phyloP scores from a whole-genome alignment of 768 basidiomycete species.

The Lepiota venenata region DNA sequence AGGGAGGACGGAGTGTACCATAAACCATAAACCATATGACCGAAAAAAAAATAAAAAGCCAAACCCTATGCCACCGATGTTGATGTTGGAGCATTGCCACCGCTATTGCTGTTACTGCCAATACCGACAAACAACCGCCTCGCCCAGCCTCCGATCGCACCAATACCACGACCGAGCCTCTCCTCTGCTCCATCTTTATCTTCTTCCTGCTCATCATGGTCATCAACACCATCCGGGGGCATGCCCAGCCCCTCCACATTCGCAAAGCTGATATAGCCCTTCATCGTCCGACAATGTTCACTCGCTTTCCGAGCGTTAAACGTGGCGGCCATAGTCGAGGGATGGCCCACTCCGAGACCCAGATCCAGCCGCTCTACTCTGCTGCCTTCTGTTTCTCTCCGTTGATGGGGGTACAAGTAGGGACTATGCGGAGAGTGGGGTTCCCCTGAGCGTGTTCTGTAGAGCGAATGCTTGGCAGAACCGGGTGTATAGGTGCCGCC shows the following conservation, averaged over 20 bases:
- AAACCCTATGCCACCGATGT: too few species aligned
- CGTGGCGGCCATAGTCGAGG: not conserved
- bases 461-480: not conserved
- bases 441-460: not conserved
- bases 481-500: not conserved
- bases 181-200: slow-evolving; percentile 5
- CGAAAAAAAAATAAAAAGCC: too few species aligned
- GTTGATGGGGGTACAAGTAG: not conserved
- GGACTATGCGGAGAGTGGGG: not conserved
- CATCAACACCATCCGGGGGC: slow-evolving; percentile 18
- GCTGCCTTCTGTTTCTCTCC: not conserved
- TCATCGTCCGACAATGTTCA: slow-evolving; percentile 19
- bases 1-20: too few species aligned
- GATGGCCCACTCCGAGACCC: not conserved
- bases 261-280: slow-evolving; percentile 23
- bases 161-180: slow-evolving; percentile 10
- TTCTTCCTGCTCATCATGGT: slow-evolving; percentile 12
- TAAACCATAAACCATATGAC: too few species aligned
- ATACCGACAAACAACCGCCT: slow-evolving; percentile 16
- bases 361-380: slow-evolving; percentile 1
- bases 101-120: not conserved
- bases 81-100: too few species aligned
- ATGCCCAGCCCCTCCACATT: slow-evolving; percentile 21
- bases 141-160: slow-evolving; percentile 16
- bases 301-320: slow-evolving; percentile 23